These are phyloP conservation scores for Hamamelis virginiana DNA, from an alignment of 164 flowering plant species.

Conservation along the genomic window DNA sequence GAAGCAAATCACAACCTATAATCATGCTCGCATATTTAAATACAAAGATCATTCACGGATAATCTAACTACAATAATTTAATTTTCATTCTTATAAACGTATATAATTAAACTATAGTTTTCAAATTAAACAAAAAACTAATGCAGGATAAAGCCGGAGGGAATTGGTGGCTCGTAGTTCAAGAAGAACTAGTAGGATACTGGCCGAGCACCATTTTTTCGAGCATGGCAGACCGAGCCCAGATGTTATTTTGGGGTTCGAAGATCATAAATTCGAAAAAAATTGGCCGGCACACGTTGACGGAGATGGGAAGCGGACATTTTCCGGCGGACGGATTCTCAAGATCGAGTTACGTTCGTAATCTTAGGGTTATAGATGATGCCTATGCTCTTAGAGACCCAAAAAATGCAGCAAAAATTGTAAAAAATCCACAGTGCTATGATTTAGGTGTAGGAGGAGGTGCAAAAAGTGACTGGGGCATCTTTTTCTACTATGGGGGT, in stretches of 20 bases:
- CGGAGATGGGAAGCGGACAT: constrained; percentile 10
- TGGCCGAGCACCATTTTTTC: neutral
- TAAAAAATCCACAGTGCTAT: neutral
- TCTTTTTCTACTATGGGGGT: constrained; percentile 5
- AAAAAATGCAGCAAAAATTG: neutral
- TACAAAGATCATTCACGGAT: too few species aligned
- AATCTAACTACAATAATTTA: too few species aligned
- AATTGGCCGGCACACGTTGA: constrained; percentile 1
- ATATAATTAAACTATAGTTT: too few species aligned
- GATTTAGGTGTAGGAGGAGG: neutral
- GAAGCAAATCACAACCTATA: too few species aligned
- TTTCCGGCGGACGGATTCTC: neutral
- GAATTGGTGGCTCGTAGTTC: neutral
- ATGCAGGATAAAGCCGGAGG: neutral
- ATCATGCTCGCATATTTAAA: too few species aligned
- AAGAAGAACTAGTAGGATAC: neutral
- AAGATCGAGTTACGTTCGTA: neutral
- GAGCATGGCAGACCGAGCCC: neutral
- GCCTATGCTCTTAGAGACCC: neutral
- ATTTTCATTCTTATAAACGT: too few species aligned
- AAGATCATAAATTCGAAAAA: neutral
- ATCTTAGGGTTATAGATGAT: neutral
- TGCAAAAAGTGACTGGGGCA: neutral
- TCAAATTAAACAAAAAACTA: too few species aligned
- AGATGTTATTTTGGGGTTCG: neutral